phyloP scores from a whole-genome alignment of 208 protist species.

The Herpetomonas tarakana region DNA sequence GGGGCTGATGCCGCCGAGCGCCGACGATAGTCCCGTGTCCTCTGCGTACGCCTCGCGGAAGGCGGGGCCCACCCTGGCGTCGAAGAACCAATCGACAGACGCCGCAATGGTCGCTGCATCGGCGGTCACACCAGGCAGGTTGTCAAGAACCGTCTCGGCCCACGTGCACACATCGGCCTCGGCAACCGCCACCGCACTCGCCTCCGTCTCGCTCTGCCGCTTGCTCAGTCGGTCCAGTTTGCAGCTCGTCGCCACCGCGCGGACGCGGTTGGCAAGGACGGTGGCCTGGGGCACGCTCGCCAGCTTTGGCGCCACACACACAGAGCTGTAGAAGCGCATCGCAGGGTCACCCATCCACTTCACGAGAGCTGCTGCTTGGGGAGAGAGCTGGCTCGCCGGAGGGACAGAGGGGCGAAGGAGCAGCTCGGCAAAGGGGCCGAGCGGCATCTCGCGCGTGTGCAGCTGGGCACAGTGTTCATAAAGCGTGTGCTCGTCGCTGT shows the following conservation, averaged over 20 bases:
- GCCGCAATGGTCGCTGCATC: slow-evolving; percentile 20
- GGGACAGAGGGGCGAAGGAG: slow-evolving; percentile 7
- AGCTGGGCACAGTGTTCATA: slow-evolving; percentile 21
- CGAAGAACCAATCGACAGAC: slow-evolving; percentile 39
- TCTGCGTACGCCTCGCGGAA: slow-evolving; percentile 10
- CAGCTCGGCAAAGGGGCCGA: slow-evolving; percentile 24
- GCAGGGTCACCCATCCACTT: slow-evolving; percentile 21
- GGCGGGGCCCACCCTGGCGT: slow-evolving; percentile 13
- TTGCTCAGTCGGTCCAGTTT: slow-evolving; percentile 25
- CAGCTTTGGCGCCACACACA: slow-evolving; percentile 17
- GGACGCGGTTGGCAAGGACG: slow-evolving; percentile 15
- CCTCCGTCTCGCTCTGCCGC: slow-evolving; percentile 8
- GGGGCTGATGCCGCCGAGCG: neutral
- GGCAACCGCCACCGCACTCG: slow-evolving; percentile 19
- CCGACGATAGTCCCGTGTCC: neutral
- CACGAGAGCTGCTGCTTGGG: slow-evolving; percentile 12
- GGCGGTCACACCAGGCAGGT: slow-evolving; percentile 33
- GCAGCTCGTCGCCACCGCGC: slow-evolving; percentile 3
- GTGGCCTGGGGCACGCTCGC: slow-evolving; percentile 7
- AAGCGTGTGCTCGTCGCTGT: slow-evolving; percentile 22
- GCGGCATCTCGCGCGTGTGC: slow-evolving; percentile 13
- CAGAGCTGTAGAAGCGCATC: slow-evolving; percentile 22
- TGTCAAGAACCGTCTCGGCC: slow-evolving; percentile 36
- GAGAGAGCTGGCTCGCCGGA: neutral
- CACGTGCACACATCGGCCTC: slow-evolving; percentile 27